Evolutionary conservation across 2,329 filamentous ascomycete genomes (phyloP).

Genomic region (Beauveria bassiana): DNA sequence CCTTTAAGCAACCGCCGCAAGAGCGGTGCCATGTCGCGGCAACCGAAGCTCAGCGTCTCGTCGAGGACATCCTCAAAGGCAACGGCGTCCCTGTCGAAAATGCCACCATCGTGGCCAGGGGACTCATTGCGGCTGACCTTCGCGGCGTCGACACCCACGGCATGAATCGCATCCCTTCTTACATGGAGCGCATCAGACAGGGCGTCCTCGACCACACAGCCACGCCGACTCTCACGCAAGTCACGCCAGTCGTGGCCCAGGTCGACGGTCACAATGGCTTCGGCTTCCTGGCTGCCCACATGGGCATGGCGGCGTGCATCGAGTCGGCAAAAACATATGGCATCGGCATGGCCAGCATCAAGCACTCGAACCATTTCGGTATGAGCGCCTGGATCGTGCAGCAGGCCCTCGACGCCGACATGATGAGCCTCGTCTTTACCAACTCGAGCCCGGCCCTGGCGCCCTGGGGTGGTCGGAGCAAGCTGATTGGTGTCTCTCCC

Average conservation of each 20-base stretch:
- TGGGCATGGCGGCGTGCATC: slow-evolving; percentile 60
- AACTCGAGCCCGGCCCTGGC: slow-evolving; percentile 67
- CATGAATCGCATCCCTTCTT: slow-evolving; percentile 69
- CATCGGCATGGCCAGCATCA: slow-evolving; percentile 66
- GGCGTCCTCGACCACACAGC: slow-evolving; percentile 58
- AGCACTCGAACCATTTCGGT: slow-evolving; percentile 74
- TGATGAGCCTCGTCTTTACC: slow-evolving; percentile 65
- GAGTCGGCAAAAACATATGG: slow-evolving; percentile 56
- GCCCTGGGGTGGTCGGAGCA: slow-evolving; percentile 59
- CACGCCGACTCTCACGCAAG: slow-evolving; percentile 47
- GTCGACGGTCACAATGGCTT: slow-evolving; percentile 65
- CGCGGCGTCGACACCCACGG: slow-evolving; percentile 73
- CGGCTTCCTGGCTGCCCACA: slow-evolving; percentile 62
- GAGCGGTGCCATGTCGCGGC: slow-evolving; percentile 27
- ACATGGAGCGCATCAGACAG: slow-evolving; percentile 64
- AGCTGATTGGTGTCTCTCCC: slow-evolving; percentile 66
- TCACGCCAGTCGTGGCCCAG: slow-evolving; percentile 64
- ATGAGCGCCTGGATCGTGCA: slow-evolving; percentile 78
- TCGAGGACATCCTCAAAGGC: slow-evolving; percentile 46
- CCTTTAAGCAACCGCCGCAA: slow-evolving; percentile 11
- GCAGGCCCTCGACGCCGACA: slow-evolving; percentile 62
- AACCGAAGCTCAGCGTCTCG: slow-evolving; percentile 37
- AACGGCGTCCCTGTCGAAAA: slow-evolving; percentile 53
- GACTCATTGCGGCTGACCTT: slow-evolving; percentile 66
- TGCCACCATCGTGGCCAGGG: slow-evolving; percentile 56